Evolutionary conservation across 805 yeast genomes (phyloP).

Genomic region (Candida multigemmis): DNA sequence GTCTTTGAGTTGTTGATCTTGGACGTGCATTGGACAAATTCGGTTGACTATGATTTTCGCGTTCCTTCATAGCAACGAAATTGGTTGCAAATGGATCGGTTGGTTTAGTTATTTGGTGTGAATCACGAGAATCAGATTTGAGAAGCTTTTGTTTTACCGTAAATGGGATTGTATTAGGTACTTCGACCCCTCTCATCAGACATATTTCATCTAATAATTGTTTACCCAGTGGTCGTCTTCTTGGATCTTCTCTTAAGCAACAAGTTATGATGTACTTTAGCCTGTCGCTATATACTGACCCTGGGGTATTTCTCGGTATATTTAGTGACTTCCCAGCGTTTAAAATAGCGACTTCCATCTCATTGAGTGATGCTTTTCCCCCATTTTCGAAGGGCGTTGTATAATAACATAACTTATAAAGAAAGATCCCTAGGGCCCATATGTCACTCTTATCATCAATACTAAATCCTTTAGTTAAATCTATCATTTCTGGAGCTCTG

Average conservation of each 20-base stretch:
- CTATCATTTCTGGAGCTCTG: slow-evolving; percentile 80
- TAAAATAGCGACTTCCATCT: slow-evolving; percentile 51
- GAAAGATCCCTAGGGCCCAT: slow-evolving; percentile 77
- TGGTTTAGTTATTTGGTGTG: slow-evolving; percentile 4
- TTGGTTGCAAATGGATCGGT: slow-evolving; percentile 35
- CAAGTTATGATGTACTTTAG: slow-evolving; percentile 56
- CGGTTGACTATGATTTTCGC: too few species aligned
- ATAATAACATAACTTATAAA: slow-evolving; percentile 71
- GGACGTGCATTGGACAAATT: too few species aligned
- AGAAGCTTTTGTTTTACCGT: slow-evolving; percentile 16
- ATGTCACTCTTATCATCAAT: slow-evolving; percentile 77
- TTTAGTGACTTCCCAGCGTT: slow-evolving; percentile 41
- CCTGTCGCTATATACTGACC: slow-evolving; percentile 45
- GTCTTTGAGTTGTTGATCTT: slow-evolving; percentile 5
- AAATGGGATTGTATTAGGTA: slow-evolving; percentile 34
- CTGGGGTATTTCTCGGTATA: slow-evolving; percentile 37
- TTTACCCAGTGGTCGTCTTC: slow-evolving; percentile 63
- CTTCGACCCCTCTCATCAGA: slow-evolving; percentile 41
- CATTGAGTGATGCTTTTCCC: slow-evolving; percentile 23
- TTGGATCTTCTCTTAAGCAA: slow-evolving; percentile 57
- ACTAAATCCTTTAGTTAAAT: slow-evolving; percentile 56
- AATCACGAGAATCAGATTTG: not conserved
- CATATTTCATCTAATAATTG: slow-evolving; percentile 65
- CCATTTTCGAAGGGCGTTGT: slow-evolving; percentile 72
- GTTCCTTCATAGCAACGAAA: slow-evolving; percentile 10